Conservation (phyloP, 2,329 filamentous ascomycete genomes). For the Gnomoniopsis smithogilvyi region DNA sequence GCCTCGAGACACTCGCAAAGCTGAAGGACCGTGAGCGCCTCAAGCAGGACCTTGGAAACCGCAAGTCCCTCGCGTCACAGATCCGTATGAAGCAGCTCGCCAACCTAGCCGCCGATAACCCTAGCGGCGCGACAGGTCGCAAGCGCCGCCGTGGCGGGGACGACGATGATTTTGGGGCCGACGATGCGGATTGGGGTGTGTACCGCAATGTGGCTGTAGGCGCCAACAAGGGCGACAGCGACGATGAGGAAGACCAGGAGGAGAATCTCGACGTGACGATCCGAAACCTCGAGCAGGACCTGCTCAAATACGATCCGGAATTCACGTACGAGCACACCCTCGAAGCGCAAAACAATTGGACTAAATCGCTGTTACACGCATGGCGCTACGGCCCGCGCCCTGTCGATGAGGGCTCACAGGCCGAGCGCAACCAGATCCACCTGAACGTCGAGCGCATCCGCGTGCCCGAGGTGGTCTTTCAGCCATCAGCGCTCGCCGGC, state of each 20-base stretch:
- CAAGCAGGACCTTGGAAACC: constrained; percentile 92
- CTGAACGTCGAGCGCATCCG: constrained; percentile 96
- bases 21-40: constrained; percentile 93
- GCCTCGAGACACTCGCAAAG: constrained; percentile 67
- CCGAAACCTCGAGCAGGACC: constrained; percentile 75
- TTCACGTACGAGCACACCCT: constrained; percentile 93
- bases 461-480: constrained; percentile 89
- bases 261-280: constrained; percentile 76
- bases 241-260: constrained; percentile 90
- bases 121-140: constrained; percentile 55
- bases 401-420: constrained; percentile 75
- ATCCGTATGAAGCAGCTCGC: constrained; percentile 98
- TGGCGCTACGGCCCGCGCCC: constrained; percentile 86
- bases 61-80: constrained; percentile 92
- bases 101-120: constrained; percentile 87
- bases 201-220: constrained; percentile 90
- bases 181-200: constrained; percentile 97
- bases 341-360: constrained; percentile 94
- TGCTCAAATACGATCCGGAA: constrained; percentile 79
- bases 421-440: constrained; percentile 82
- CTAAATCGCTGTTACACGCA: constrained; percentile 82
- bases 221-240: constrained; percentile 65
- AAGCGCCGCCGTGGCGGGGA: constrained; percentile 84
- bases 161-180: constrained; percentile 94
- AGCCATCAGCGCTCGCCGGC: constrained; percentile 79